A percentile compares a stretch with the other conserved stretches of the same genome.
Conservation (phyloP, 2,329 filamentous ascomycete genomes). For the Ceratocystis diversiconidia region DNA sequence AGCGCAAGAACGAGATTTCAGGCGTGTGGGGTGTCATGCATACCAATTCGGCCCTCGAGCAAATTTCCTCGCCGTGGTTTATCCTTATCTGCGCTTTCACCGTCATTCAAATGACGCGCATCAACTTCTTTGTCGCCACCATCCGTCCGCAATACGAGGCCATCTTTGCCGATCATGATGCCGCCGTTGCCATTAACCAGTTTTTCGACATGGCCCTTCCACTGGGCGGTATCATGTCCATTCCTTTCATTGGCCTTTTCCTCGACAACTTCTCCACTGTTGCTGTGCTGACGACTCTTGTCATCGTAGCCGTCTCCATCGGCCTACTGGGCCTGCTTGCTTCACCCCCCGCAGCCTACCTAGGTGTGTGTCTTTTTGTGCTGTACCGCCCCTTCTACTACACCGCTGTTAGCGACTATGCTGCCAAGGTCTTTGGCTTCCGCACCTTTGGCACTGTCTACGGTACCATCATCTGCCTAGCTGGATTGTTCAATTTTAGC, state of each 20-base stretch:
- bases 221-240: constrained; percentile 65
- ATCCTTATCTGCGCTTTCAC: constrained; percentile 72
- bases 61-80: constrained; percentile 74
- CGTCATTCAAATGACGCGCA: constrained; percentile 59
- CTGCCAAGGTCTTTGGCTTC: constrained; percentile 85
- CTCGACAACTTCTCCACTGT: constrained; percentile 65
- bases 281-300: constrained; percentile 55
- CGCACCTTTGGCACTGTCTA: constrained; percentile 90
- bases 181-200: constrained; percentile 58
- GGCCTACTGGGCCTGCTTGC: constrained; percentile 64
- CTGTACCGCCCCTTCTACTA: constrained; percentile 83
- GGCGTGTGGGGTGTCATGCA: constrained; percentile 85
- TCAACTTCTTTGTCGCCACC: constrained; percentile 89
- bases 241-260: constrained; percentile 71
- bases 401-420: constrained; percentile 78
- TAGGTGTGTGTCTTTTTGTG: constrained; percentile 65
- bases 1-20: constrained; percentile 52
- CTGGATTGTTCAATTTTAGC: constrained; percentile 70
- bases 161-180: constrained; percentile 47
- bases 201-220: constrained; percentile 73
- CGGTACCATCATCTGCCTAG: constrained; percentile 73
- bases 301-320: constrained; percentile 56
- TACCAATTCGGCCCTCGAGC: constrained; percentile 51
- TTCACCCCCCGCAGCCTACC: constrained; percentile 54
- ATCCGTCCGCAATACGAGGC: constrained; percentile 69